phyloP scores from a whole-genome alignment of 202 grass and related monocot genomes.

The Schoenoplectus triqueter region DNA sequence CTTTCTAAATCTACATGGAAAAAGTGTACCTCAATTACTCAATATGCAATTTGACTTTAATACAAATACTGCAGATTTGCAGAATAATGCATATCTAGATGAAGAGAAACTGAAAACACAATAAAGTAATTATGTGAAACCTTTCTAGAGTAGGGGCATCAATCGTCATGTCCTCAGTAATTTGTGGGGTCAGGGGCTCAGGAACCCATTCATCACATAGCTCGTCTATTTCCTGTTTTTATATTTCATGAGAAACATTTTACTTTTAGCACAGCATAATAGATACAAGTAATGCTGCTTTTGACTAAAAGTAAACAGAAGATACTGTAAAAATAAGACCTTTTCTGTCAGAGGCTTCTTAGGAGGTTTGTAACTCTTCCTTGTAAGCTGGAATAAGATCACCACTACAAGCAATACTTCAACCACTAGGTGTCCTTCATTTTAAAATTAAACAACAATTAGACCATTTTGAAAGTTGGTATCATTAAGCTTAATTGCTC shows the following conservation, averaged over 20 bases:
- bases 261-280: conserved; percentile 28
- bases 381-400: conserved; percentile 88
- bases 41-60: conserved; percentile 9
- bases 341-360: conserved; percentile 92
- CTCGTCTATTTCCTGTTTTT: conserved; percentile 85
- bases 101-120: conserved; percentile 17
- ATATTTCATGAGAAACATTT: conserved; percentile 37
- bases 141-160: conserved; percentile 76
- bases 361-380: conserved; percentile 94
- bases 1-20: not conserved
- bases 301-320: conserved; percentile 7
- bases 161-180: conserved; percentile 53
- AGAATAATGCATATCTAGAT: conserved; percentile 7
- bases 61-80: not conserved
- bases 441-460: conserved; percentile 39
- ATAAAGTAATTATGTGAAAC: conserved; percentile 48
- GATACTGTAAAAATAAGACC: conserved; percentile 41
- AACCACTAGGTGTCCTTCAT: conserved; percentile 86
- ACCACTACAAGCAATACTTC: conserved; percentile 86
- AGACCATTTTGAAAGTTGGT: conserved; percentile 28
- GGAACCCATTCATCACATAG: conserved; percentile 94
- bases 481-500: not conserved
- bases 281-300: conserved; percentile 1
- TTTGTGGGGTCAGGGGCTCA: conserved; percentile 81
- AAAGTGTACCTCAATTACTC: not conserved